Percentiles rank a stretch among this genome's conserved stretches.
These are phyloP conservation scores for Cryptosporidium ryanae DNA, from an alignment of 169 alveolate genomes.

Conservation along the genomic window DNA sequence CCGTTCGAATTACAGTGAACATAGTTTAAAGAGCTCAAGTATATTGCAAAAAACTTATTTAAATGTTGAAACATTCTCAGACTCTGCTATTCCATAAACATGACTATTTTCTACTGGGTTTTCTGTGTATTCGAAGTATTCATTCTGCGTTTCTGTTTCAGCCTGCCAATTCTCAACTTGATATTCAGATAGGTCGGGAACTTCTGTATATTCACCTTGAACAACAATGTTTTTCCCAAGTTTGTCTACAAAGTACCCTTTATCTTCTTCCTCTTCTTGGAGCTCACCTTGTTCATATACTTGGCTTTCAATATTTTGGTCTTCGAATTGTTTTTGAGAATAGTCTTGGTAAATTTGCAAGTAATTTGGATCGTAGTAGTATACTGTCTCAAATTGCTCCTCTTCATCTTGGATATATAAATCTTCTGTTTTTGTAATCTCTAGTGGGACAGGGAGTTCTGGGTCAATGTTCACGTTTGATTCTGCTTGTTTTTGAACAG, in stretches of 20 bases:
- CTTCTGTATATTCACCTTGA: no score
- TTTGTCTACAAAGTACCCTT: neutral
- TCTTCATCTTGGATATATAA: conserved; percentile 37
- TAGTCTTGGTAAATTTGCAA: neutral
- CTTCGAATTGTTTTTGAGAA: neutral
- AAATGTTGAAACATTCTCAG: no score
- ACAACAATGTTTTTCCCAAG: no score
- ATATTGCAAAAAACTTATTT: no score
- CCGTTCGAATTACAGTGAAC: no score
- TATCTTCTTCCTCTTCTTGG: neutral
- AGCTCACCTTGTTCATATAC: neutral
- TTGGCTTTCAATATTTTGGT: conserved; percentile 2
- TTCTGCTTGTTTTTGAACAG: neutral
- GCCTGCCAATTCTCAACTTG: no score
- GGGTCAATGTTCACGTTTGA: conserved; percentile 13
- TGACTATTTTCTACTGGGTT: no score
- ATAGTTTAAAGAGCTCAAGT: no score
- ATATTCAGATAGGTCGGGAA: no score
- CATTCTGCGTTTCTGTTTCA: no score
- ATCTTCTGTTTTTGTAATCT: conserved; percentile 25
- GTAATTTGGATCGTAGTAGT: conserved; percentile 18
- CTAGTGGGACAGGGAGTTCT: neutral
- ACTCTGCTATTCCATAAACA: no score
- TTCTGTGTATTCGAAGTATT: no score
- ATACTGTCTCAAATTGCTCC: conserved; percentile 45